Conservation (phyloP, 2,329 filamentous ascomycete genomes). For the Annulohypoxylon truncatum region DNA sequence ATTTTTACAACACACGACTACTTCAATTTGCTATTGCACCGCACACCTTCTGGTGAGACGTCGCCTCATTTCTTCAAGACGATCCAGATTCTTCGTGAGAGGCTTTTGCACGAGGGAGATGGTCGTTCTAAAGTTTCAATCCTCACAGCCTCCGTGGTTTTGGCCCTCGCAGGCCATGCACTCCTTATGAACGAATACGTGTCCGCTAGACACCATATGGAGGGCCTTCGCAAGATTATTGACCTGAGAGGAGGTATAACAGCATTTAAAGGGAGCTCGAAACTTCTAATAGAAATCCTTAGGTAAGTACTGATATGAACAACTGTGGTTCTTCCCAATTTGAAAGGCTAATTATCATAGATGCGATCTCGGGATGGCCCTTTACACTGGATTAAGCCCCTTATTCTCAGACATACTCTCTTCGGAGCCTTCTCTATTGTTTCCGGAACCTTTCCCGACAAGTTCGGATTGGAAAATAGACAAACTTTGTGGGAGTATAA, state of each 20-base stretch:
- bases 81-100: slow-evolving; percentile 28
- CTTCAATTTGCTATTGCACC: slow-evolving; percentile 13
- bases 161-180: slow-evolving; percentile 49
- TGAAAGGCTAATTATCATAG: slow-evolving; percentile 1
- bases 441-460: background rate
- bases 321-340: no score
- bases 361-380: slow-evolving; percentile 33
- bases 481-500: background rate
- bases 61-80: slow-evolving; percentile 30
- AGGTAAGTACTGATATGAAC: slow-evolving; percentile 18
- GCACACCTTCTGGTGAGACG: background rate
- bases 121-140: slow-evolving; percentile 20
- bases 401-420: slow-evolving; percentile 14
- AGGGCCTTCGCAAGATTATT: slow-evolving; percentile 54
- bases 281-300: slow-evolving; percentile 46
- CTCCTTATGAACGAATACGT: slow-evolving; percentile 46
- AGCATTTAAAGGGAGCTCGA: slow-evolving; percentile 46
- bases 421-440: background rate
- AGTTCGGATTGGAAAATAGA: background rate
- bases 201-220: slow-evolving; percentile 50
- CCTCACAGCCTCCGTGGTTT: slow-evolving; percentile 50
- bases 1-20: slow-evolving; percentile 29
- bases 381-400: slow-evolving; percentile 21
- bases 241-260: slow-evolving; percentile 52
- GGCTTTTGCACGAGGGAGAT: slow-evolving; percentile 16